These are phyloP conservation scores for Cercospora sp. DNA, from an alignment of 2,329 filamentous ascomycete genomes.

Conservation along the genomic window DNA sequence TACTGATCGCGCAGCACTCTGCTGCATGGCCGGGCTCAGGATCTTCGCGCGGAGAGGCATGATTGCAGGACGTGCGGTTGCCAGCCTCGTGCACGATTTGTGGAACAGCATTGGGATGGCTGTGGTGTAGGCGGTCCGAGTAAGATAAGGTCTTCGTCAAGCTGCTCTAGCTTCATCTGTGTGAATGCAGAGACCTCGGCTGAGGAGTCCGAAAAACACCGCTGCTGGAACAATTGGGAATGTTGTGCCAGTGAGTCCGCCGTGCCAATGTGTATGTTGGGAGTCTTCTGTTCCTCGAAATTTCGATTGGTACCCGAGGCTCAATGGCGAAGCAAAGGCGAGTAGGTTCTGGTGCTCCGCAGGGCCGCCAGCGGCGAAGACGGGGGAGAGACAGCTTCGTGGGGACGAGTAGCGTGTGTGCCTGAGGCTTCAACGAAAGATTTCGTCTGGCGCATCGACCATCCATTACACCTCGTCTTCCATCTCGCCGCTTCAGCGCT, in stretches of 20 bases:
- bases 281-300: background rate
- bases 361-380: constrained; percentile 1
- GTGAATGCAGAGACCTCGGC: constrained; percentile 18
- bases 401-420: background rate
- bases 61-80: constrained; percentile 40
- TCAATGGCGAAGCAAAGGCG: background rate
- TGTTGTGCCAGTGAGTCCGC: background rate
- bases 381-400: constrained; percentile 6
- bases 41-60: constrained; percentile 81
- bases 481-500: background rate
- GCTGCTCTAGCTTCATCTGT: constrained; percentile 19
- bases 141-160: constrained; percentile 5
- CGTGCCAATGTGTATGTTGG: background rate
- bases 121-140: background rate
- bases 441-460: constrained; percentile 1
- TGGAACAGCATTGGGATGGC: constrained; percentile 48
- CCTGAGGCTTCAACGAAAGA: constrained; percentile 2
- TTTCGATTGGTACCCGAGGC: background rate
- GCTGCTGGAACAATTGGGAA: background rate
- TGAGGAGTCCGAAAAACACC: background rate
- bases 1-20: constrained; percentile 25
- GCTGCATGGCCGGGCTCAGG: constrained; percentile 26
- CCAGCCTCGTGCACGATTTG: constrained; percentile 42
- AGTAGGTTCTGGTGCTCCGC: background rate
- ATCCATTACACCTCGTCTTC: constrained; percentile 9